Evolutionary conservation across 164 flowering plant species (phyloP), one percentile per base, ranked within the genome.

Genomic region (Liquidambar formosana): DNA sequence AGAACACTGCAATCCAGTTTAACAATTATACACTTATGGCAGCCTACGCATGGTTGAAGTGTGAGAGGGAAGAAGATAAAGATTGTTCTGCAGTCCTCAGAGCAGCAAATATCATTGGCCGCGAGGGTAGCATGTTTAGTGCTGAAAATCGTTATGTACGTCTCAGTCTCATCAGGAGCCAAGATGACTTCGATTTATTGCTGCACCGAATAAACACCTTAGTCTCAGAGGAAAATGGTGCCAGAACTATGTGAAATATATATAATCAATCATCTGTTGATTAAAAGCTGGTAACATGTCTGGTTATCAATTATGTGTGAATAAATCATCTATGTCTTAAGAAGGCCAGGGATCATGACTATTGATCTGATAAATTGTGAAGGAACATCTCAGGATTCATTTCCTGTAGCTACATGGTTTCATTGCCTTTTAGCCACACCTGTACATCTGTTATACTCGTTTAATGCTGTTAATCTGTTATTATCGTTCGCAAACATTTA

Each of bases 31-130:
- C 51, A 12, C 0, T 41, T 18, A 57, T 66, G 54, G 74, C 85
- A 89, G 89, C 89, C 71, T 91, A 86, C 82, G 94, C 90, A 66
- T 87, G 92, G 94, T 1, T 89, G 76, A 88, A 78, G 75, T 89
- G 97, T 51, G 88, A 85, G 64, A 79, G 73, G 65, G 86, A 83
- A 59, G 90, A 85, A 70, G 92, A 87, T 25, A n/a, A 58, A 65
- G 79, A 89, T 47, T 91, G 91, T 62, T 2, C 14, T 27, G 77
- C 49, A 44, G 86, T 88, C 15, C 80, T 91, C 3, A 69, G 51
- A 66, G 79, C 69, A 27, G 90, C 80, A 1, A 77, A 80, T 5
- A 80, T 91, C 46, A 78, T 76, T 18, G 86, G 97, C 25, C 83
- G 88, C 3, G 11, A 1, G 12, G 97, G 94, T 3, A 66, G 46